A percentile compares a stretch with the other conserved stretches of the same genome.
Evolutionary conservation across 2,329 filamentous ascomycete species (phyloP).

Genomic region (Coniochaeta sp.): DNA sequence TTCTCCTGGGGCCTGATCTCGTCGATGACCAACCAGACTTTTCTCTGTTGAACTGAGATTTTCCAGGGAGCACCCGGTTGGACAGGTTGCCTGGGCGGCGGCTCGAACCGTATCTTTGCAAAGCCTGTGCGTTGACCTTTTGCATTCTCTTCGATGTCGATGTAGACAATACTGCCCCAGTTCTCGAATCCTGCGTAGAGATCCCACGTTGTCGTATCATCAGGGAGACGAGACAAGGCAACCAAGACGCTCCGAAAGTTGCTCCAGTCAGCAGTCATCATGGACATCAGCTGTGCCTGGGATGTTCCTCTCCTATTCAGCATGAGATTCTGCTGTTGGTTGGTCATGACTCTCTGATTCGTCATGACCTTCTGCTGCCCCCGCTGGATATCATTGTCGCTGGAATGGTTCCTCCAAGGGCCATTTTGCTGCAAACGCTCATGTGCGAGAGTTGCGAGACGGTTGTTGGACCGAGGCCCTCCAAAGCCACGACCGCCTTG

Average conservation of each 20-base stretch:
- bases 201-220: conserved; percentile 28
- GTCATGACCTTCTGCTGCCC: not conserved
- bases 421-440: not conserved
- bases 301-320: too few species aligned
- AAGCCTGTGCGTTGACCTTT: conserved; percentile 28
- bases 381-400: not conserved
- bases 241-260: conserved; percentile 13
- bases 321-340: too few species aligned
- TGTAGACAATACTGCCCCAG: conserved; percentile 45
- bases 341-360: not conserved
- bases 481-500: not conserved
- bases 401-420: not conserved
- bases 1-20: conserved; percentile 5
- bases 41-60: conserved; percentile 13
- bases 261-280: not conserved
- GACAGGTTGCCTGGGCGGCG: conserved; percentile 40
- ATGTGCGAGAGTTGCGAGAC: not conserved
- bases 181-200: conserved; percentile 45
- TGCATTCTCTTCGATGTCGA: conserved; percentile 46
- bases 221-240: conserved; percentile 25
- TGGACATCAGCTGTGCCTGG: not conserved
- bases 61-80: conserved; percentile 15
- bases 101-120: conserved; percentile 50
- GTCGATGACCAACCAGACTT: conserved; percentile 25
- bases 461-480: not conserved